These are phyloP conservation scores for Fulvia fulva DNA, from an alignment of 2,329 filamentous ascomycete genomes.

Conservation along the genomic window DNA sequence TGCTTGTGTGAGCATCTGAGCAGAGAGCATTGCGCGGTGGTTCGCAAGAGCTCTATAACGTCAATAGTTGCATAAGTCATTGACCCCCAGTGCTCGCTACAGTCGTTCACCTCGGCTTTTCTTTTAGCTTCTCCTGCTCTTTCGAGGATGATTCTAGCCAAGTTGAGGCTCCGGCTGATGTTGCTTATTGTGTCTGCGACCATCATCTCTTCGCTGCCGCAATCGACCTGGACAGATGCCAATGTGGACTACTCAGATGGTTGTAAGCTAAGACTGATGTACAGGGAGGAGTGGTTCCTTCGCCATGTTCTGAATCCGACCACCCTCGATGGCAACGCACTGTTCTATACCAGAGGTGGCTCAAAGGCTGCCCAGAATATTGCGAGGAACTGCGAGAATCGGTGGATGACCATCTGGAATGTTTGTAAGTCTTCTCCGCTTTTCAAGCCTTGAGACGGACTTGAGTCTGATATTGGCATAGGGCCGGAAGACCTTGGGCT, in stretches of 20 bases:
- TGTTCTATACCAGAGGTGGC: background rate
- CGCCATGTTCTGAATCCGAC: background rate
- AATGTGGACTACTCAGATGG: background rate
- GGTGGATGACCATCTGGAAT: background rate
- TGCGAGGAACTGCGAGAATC: background rate
- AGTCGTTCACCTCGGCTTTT: background rate
- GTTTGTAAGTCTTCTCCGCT: constrained; percentile 1
- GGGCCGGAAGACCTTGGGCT: background rate
- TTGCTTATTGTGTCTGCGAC: background rate
- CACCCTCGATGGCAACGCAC: background rate
- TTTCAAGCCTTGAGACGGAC: too few relatives aligned
- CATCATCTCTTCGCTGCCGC: background rate
- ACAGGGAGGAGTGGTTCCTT: background rate
- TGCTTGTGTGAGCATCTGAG: background rate
- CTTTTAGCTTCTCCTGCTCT: too few relatives aligned
- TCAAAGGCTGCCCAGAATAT: background rate
- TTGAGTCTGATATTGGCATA: too few relatives aligned
- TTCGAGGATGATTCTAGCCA: background rate
- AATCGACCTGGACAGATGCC: background rate
- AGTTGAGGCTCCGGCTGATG: background rate
- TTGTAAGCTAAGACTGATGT: background rate
- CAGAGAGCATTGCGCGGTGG: background rate
- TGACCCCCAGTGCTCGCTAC: background rate
- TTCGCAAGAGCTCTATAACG: too few relatives aligned
- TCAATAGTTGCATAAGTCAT: background rate